These are phyloP conservation scores for Heterobasidion parviporum DNA, from an alignment of 1,284 basidiomycete genomes.

Conservation along the genomic window DNA sequence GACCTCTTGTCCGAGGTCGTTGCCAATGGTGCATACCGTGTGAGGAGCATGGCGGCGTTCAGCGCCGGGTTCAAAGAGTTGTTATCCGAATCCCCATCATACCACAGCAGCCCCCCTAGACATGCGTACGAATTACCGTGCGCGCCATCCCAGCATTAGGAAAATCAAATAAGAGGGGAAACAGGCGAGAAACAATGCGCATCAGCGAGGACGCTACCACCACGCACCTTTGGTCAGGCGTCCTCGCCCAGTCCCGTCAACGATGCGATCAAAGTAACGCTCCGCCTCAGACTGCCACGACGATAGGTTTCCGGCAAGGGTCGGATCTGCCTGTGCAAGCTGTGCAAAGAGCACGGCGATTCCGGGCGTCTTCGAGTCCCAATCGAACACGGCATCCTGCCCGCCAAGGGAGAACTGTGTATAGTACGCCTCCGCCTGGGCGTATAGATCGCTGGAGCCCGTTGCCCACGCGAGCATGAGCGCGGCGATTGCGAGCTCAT, in stretches of 20 bases:
- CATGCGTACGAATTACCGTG: neutral
- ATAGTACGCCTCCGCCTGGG: constrained; percentile 62
- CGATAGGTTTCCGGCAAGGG: constrained; percentile 44
- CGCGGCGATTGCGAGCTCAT: constrained; percentile 68
- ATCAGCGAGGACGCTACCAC: neutral
- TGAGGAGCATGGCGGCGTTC: constrained; percentile 78
- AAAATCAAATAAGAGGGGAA: neutral
- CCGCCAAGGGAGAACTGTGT: constrained; percentile 45
- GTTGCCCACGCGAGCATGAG: constrained; percentile 69
- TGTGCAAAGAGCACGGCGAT: constrained; percentile 69
- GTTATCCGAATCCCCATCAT: constrained; percentile 70
- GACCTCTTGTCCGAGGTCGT: constrained; percentile 49
- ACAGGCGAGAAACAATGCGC: neutral
- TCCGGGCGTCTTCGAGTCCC: constrained; percentile 80
- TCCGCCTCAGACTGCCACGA: constrained; percentile 71
- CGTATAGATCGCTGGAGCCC: constrained; percentile 53
- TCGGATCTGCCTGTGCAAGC: constrained; percentile 44
- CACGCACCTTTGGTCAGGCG: constrained; percentile 43
- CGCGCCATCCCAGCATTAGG: neutral
- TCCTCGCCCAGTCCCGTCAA: constrained; percentile 48
- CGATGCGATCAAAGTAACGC: constrained; percentile 67
- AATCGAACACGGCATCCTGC: constrained; percentile 69
- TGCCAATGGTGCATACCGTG: constrained; percentile 69
- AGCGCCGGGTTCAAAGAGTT: constrained; percentile 82
- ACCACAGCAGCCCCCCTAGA: constrained; percentile 73